Evolutionary conservation across 441 rosid species (phyloP), one percentile per base, ranked within the genome.

Genomic region (Pelargonium exstipulatum): DNA sequence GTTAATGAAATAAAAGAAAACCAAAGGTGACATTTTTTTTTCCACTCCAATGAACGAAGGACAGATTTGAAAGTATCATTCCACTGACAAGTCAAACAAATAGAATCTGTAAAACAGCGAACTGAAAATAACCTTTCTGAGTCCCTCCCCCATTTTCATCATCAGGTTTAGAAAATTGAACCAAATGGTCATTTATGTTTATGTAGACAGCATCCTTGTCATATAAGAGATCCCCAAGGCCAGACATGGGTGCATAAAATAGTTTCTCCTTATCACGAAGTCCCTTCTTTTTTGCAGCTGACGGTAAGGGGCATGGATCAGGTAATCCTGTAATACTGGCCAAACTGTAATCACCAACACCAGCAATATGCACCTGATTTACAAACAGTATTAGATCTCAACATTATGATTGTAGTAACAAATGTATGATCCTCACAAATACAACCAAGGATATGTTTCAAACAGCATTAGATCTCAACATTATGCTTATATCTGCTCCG

Each of bases 191-290:
- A 71, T 91, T 91, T 74, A 91, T 87, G 82, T 90, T 84, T 80
- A 91, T 90, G 84, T 91, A 94, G 77, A 94, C 95, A 17, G 97
- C 99, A 83, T 91, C 97, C 74, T 91, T 91, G 77, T 94, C 97
- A 80, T 91, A 94, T 67, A 91, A 68, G 65, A 94, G 88, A 75
- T 94, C 99, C 66, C 99, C 99, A 71, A 91, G 81, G 66, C 95
- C 96, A 40, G 99, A 90, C 99, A 94, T 91, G 18, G 99, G 97
- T 68, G 93, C 98, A 86, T 94, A 87, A 80, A 91, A 87, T 62
- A 87, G 85, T 69, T 88, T 91, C 72, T 94, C 99, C 78, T 80
- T 94, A 81, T 94, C 97, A 55, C 88, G 87, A 73, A 94, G 79
- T 22, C 95, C 92, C 76, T 88, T 94, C 79, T 88, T 88, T 78